Conservation (phyloP, 371 early-diverging fungal species). For the Circinella minor region DNA sequence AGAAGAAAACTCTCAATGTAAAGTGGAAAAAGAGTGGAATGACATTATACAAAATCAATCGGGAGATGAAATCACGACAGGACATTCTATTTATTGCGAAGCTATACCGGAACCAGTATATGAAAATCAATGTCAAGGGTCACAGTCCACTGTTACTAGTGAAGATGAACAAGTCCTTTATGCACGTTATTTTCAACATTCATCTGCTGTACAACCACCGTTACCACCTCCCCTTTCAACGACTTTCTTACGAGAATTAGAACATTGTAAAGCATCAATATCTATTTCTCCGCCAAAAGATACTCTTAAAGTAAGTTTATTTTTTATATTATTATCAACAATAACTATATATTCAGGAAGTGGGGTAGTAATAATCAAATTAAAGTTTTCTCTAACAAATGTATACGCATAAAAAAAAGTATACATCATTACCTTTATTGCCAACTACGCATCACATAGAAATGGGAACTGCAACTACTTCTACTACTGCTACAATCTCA, state of each 20-base stretch:
- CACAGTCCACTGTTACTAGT: slow-evolving; percentile 56
- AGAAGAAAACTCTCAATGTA: slow-evolving; percentile 78
- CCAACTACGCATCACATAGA: background rate
- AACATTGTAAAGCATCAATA: background rate
- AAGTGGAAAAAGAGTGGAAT: slow-evolving; percentile 67
- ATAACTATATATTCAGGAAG: background rate
- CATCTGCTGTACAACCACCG: background rate
- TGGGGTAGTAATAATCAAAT: background rate
- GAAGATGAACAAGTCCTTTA: slow-evolving; percentile 90
- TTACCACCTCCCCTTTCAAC: slow-evolving; percentile 2
- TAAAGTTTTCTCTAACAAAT: too few species aligned
- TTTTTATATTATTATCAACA: background rate
- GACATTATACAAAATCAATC: slow-evolving; percentile 28
- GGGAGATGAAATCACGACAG: slow-evolving; percentile 32
- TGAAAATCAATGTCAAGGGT: slow-evolving; percentile 42
- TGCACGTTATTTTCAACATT: slow-evolving; percentile 40
- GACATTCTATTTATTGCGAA: slow-evolving; percentile 44
- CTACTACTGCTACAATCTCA: background rate
- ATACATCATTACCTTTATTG: background rate
- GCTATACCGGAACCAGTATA: slow-evolving; percentile 37
- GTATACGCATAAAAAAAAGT: background rate
- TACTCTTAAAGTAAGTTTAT: background rate
- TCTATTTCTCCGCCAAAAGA: background rate
- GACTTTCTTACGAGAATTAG: background rate
- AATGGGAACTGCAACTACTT: background rate